These are phyloP conservation scores for Streptanthus diversifolius DNA, from an alignment of 345 rosid species.

Conservation along the genomic window DNA sequence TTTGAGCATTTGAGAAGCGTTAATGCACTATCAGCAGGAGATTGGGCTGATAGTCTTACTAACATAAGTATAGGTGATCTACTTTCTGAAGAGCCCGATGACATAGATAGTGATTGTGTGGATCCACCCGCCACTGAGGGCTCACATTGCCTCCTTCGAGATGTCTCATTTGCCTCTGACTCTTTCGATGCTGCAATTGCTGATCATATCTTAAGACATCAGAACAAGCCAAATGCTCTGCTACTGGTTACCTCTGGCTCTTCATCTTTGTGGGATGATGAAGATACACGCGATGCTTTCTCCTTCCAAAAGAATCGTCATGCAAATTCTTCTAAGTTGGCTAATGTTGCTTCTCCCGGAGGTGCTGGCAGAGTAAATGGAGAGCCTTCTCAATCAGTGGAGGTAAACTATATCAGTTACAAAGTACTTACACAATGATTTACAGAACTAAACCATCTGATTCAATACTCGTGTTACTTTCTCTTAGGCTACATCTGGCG, in stretches of 20 bases:
- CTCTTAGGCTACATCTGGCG: slow-evolving; percentile 44
- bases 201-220: slow-evolving; percentile 83
- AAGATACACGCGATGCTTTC: slow-evolving; percentile 97
- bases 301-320: slow-evolving; percentile 53
- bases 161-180: slow-evolving; percentile 73
- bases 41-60: slow-evolving; percentile 97
- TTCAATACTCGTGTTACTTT: not conserved
- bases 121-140: slow-evolving; percentile 42
- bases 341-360: slow-evolving; percentile 35
- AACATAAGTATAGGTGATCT: slow-evolving; percentile 88
- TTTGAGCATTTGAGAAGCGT: slow-evolving; percentile 36
- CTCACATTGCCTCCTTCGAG: slow-evolving; percentile 54
- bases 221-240: slow-evolving; percentile 49
- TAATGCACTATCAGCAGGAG: slow-evolving; percentile 61
- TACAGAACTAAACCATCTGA: slow-evolving; percentile 9
- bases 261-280: slow-evolving; percentile 90
- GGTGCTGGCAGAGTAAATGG: slow-evolving; percentile 32
- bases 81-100: slow-evolving; percentile 64
- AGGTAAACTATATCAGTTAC: slow-evolving; percentile 40
- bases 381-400: slow-evolving; percentile 31
- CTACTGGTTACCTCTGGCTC: slow-evolving; percentile 43
- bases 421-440: not conserved
- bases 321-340: slow-evolving; percentile 38
- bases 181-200: slow-evolving; percentile 99
- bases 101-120: slow-evolving; percentile 38